Evolutionary conservation across 139 green algal genomes (phyloP).

Genomic region (Microglena sp.): DNA sequence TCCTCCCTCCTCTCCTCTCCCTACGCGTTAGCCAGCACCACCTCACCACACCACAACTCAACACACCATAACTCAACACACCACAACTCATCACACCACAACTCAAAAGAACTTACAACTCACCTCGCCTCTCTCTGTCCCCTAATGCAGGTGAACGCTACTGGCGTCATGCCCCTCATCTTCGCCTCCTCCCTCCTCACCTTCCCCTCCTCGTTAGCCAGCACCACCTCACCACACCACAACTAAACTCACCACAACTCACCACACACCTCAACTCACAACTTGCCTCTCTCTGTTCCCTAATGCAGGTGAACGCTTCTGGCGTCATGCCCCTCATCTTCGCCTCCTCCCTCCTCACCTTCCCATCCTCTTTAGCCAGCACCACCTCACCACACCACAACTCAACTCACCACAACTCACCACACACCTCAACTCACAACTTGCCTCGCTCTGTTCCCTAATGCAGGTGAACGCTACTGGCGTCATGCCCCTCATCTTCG

Average conservation of each 20-base stretch:
- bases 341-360: constrained; percentile 80
- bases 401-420: too few relatives aligned
- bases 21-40: constrained; percentile 62
- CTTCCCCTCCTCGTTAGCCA: constrained; percentile 67
- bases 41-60: too few relatives aligned
- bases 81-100: too few relatives aligned
- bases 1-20: constrained; percentile 87
- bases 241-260: constrained; percentile 69
- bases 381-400: too few relatives aligned
- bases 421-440: too few relatives aligned
- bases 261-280: too few relatives aligned
- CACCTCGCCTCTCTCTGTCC: too few relatives aligned
- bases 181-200: constrained; percentile 91
- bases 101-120: too few relatives aligned
- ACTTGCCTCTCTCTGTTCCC: not conserved
- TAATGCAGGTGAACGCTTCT: constrained; percentile 31
- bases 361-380: too few relatives aligned
- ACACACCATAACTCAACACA: too few relatives aligned
- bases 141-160: constrained; percentile 29
- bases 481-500: constrained; percentile 99
- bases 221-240: constrained; percentile 69
- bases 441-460: not conserved
- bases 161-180: constrained; percentile 98
- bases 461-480: constrained; percentile 49
- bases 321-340: constrained; percentile 99